Percentiles rank a stretch among this genome's conserved stretches.
Conservation (phyloP, 2,329 filamentous ascomycete genomes). For the Xylariomycetidae sp. region DNA sequence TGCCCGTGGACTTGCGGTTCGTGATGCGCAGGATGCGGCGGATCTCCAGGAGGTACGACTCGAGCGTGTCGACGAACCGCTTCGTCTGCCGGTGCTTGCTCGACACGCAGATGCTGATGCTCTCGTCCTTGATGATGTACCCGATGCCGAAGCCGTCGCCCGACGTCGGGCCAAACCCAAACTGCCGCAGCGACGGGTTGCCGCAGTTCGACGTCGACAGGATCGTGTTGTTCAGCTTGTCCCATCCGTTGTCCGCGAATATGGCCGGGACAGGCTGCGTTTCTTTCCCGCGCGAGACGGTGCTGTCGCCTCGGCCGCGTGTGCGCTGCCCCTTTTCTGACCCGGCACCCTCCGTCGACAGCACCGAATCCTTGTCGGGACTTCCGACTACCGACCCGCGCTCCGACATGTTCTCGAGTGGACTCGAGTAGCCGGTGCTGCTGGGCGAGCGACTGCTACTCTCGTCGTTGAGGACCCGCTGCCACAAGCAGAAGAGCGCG, state of each 20-base stretch:
- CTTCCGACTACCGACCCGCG: slow-evolving; percentile 45
- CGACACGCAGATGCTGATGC: slow-evolving; percentile 84
- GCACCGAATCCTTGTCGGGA: slow-evolving; percentile 46
- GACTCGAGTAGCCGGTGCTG: slow-evolving; percentile 61
- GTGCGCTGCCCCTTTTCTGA: slow-evolving; percentile 20
- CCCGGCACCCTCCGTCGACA: slow-evolving; percentile 36
- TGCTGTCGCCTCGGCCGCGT: slow-evolving; percentile 51
- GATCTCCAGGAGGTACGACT: slow-evolving; percentile 87
- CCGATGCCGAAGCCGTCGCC: slow-evolving; percentile 95
- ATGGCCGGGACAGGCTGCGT: slow-evolving; percentile 63
- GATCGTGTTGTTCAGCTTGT: slow-evolving; percentile 90
- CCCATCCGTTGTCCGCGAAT: slow-evolving; percentile 88
- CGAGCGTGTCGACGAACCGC: slow-evolving; percentile 83
- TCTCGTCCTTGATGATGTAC: slow-evolving; percentile 96
- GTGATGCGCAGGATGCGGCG: slow-evolving; percentile 75
- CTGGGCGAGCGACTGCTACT: slow-evolving; percentile 52
- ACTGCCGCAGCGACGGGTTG: slow-evolving; percentile 89
- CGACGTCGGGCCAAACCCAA: slow-evolving; percentile 92
- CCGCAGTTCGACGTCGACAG: slow-evolving; percentile 98
- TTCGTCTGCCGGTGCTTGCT: slow-evolving; percentile 93
- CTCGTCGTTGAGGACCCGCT: slow-evolving; percentile 78
- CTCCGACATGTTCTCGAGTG: slow-evolving; percentile 45
- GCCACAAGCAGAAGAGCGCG: slow-evolving; percentile 92
- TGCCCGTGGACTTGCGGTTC: slow-evolving; percentile 38
- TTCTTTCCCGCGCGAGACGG: slow-evolving; percentile 41